These are phyloP conservation scores for Suhomyces panamericanus DNA, from an alignment of 1,139 yeast species.

Conservation along the genomic window DNA sequence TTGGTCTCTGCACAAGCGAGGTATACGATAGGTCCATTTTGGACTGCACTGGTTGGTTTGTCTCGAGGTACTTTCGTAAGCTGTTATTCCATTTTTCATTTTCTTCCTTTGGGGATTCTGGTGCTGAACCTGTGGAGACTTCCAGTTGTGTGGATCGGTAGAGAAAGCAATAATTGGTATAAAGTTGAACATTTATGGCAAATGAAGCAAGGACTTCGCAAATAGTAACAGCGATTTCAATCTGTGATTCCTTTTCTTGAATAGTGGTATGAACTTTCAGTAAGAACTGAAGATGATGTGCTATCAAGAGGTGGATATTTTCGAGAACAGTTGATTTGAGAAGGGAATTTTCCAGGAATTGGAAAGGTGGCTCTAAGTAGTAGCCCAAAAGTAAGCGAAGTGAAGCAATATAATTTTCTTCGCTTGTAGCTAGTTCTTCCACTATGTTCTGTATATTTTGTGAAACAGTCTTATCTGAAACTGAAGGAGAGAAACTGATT, in stretches of 20 bases:
- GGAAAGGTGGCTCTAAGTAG: conserved; percentile 35
- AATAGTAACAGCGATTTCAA: conserved; percentile 7
- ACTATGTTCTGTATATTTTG: conserved; percentile 29
- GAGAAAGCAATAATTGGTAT: conserved; percentile 45
- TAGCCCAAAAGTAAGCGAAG: conserved; percentile 39
- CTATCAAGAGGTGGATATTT: conserved; percentile 16
- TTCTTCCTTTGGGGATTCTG: background rate
- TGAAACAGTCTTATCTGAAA: background rate
- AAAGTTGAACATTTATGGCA: conserved; percentile 33
- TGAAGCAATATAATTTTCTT: conserved; percentile 44
- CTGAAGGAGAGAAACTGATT: conserved; percentile 16
- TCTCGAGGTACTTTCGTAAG: conserved; percentile 43
- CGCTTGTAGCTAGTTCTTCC: conserved; percentile 51
- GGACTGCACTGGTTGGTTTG: conserved; percentile 36
- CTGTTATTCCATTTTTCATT: conserved; percentile 16
- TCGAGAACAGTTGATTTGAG: conserved; percentile 19
- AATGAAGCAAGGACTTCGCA: conserved; percentile 26
- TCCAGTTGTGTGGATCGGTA: conserved; percentile 34
- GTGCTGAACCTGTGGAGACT: conserved; percentile 35
- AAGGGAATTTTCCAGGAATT: conserved; percentile 21
- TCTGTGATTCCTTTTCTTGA: background rate
- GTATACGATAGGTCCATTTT: conserved; percentile 47
- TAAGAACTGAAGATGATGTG: conserved; percentile 22
- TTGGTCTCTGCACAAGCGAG: conserved; percentile 56
- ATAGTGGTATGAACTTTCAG: background rate